phyloP scores from a whole-genome alignment of 331 rosid genomes.

The Arachis monticola region DNA sequence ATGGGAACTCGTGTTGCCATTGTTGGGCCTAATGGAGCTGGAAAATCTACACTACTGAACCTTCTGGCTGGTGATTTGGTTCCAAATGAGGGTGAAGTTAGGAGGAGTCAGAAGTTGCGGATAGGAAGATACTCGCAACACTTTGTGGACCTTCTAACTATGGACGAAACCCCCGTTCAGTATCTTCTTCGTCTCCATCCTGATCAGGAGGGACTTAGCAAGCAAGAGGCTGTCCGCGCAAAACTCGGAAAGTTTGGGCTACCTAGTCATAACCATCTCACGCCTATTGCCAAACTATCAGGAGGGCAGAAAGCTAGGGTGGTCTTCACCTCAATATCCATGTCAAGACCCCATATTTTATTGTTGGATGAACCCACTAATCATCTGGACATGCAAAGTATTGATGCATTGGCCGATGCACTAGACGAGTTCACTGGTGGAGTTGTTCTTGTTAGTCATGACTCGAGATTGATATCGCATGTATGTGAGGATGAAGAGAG shows the following conservation, averaged over 20 bases:
- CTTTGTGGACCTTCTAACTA: slow-evolving; percentile 81
- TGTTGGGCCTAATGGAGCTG: slow-evolving; percentile 94
- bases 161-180: slow-evolving; percentile 85
- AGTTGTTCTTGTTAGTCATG: slow-evolving; percentile 90
- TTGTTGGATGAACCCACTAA: slow-evolving; percentile 90
- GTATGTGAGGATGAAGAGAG: slow-evolving; percentile 84
- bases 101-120: slow-evolving; percentile 87
- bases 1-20: slow-evolving; percentile 98
- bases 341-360: slow-evolving; percentile 86
- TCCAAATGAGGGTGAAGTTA: slow-evolving; percentile 70
- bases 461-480: slow-evolving; percentile 80
- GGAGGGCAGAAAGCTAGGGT: slow-evolving; percentile 88
- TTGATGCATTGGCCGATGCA: slow-evolving; percentile 88
- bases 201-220: slow-evolving; percentile 83
- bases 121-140: slow-evolving; percentile 89
- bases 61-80: slow-evolving; percentile 85
- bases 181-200: slow-evolving; percentile 91
- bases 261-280: slow-evolving; percentile 89
- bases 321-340: slow-evolving; percentile 86
- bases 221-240: slow-evolving; percentile 90
- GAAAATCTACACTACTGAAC: slow-evolving; percentile 81
- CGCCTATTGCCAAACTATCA: slow-evolving; percentile 81
- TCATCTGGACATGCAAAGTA: slow-evolving; percentile 94
- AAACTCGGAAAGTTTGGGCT: slow-evolving; percentile 85
- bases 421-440: slow-evolving; percentile 89